Conservation (phyloP, 768 basidiomycete species). For the Pisolithus microcarpus region DNA sequence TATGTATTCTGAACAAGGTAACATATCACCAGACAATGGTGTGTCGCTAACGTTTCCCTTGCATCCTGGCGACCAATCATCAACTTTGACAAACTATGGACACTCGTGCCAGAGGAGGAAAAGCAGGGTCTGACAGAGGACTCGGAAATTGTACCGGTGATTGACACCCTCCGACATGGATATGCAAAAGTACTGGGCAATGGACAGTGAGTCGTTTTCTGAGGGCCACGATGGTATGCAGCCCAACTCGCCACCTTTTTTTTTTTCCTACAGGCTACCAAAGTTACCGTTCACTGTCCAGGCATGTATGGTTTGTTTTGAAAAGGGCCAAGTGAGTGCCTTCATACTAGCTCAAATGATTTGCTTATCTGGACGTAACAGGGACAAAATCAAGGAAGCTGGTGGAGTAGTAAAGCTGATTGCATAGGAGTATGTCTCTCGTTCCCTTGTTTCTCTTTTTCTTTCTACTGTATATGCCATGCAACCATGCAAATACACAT, state of each 20-base stretch:
- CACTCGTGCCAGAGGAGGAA: conserved; percentile 79
- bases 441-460: conserved; percentile 17
- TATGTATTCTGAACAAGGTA: no score
- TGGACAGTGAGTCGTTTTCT: conserved; percentile 55
- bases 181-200: conserved; percentile 96
- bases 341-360: conserved; percentile 18
- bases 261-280: conserved; percentile 50
- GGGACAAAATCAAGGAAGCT: conserved; percentile 82
- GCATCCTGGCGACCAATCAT: conserved; percentile 87
- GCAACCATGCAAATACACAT: conserved; percentile 1
- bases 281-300: conserved; percentile 95
- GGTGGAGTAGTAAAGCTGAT: conserved; percentile 91
- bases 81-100: conserved; percentile 98
- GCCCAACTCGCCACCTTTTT: not conserved
- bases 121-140: conserved; percentile 68
- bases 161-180: conserved; percentile 77
- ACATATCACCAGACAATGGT: no score
- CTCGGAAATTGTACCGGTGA: conserved; percentile 88
- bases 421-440: conserved; percentile 48
- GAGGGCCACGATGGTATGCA: not conserved
- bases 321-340: conserved; percentile 66
- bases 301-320: conserved; percentile 82
- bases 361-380: conserved; percentile 18
- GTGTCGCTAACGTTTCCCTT: no score
- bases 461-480: conserved; percentile 6